Evolutionary conservation across 169 alveolate genomes (phyloP).

Genomic region (Eimeria sp.): DNA sequence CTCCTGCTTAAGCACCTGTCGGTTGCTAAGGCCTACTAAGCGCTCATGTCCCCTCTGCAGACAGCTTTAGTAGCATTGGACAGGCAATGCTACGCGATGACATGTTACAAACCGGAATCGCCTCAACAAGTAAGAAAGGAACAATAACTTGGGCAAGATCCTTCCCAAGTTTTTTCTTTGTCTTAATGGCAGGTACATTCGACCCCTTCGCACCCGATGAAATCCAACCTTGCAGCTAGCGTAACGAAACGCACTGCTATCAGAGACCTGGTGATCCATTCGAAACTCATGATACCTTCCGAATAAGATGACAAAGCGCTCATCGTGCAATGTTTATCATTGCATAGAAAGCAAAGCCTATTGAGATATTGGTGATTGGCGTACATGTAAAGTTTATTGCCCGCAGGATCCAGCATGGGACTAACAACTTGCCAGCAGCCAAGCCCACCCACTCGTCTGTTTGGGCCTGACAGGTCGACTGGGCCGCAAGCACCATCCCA

Average conservation of each 20-base stretch:
- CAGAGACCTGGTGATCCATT: neutral
- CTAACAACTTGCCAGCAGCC: neutral
- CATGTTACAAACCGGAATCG: no score
- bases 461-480: slow-evolving; percentile 13
- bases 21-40: no score
- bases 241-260: neutral
- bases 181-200: neutral
- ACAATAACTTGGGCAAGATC: neutral
- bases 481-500: slow-evolving; percentile 11
- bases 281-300: neutral
- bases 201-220: neutral
- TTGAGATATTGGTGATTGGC: neutral
- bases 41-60: no score
- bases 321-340: neutral
- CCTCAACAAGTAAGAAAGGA: neutral
- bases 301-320: neutral
- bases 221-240: slow-evolving; percentile 4
- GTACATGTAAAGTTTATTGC: neutral
- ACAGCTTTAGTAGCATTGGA: no score
- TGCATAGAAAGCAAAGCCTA: neutral
- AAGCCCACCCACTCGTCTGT: slow-evolving; percentile 16
- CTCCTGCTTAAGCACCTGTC: neutral
- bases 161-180: neutral
- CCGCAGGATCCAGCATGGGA: neutral
- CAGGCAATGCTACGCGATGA: no score